Conservation (phyloP, 2,329 filamentous ascomycete genomes). For the Phaeosphaeria sp. region DNA sequence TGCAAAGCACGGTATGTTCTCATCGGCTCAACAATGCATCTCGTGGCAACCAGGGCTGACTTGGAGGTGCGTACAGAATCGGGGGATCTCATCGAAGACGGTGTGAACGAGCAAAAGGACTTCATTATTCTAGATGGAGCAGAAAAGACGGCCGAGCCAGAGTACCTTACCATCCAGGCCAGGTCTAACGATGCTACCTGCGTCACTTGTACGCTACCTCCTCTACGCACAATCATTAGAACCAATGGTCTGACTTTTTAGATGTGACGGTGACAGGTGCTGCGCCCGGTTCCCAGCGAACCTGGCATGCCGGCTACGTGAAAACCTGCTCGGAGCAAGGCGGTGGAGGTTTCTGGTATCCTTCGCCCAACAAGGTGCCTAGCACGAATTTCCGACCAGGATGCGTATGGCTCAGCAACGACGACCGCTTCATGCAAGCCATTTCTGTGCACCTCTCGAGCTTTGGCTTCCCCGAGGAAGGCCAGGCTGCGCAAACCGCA, state of each 20-base stretch:
- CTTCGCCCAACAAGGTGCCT: slow-evolving; percentile 9
- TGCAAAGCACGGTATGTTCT: neutral
- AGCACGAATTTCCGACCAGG: slow-evolving; percentile 9
- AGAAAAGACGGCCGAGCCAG: neutral
- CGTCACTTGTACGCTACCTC: neutral
- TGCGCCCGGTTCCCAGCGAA: neutral
- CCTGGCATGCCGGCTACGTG: slow-evolving; percentile 8
- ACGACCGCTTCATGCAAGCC: slow-evolving; percentile 1
- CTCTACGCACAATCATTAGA: neutral
- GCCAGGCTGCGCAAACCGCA: slow-evolving; percentile 2
- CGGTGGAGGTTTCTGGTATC: slow-evolving; percentile 2
- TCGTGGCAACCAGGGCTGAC: neutral
- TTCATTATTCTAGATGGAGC: neutral
- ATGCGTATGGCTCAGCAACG: slow-evolving; percentile 9
- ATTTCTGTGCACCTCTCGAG: slow-evolving; percentile 7
- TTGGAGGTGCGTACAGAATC: neutral
- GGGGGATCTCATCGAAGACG: neutral
- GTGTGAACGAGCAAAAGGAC: neutral
- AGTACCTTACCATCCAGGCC: neutral
- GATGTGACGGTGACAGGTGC: neutral
- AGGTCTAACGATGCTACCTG: neutral
- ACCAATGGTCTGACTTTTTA: neutral
- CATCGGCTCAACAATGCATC: neutral
- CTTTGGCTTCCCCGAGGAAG: slow-evolving; percentile 7
- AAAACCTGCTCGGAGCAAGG: slow-evolving; percentile 5